A percentile compares a stretch with the other conserved stretches of the same genome.
phyloP scores from a whole-genome alignment of 2,329 filamentous ascomycete genomes.

The Dactylellina leptospora region DNA sequence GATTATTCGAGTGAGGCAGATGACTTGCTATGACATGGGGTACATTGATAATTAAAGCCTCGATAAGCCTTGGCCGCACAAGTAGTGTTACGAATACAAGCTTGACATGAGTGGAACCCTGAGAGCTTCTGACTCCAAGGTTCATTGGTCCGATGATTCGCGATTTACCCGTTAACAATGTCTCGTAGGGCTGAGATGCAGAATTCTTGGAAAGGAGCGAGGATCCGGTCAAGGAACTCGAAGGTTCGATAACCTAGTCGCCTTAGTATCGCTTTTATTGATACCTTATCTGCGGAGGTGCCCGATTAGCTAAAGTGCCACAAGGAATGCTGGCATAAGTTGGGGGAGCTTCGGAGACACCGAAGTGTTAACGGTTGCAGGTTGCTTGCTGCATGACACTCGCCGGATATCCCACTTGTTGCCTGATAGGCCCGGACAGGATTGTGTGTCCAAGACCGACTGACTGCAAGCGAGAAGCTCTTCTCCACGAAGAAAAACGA shows the following conservation, averaged over 20 bases:
- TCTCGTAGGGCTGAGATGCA: slow-evolving; percentile 51
- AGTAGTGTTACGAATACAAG: too few relatives aligned
- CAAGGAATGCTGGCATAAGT: not conserved
- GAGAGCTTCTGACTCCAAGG: not conserved
- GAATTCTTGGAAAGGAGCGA: not conserved
- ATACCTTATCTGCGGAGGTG: not conserved
- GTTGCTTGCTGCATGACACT: slow-evolving; percentile 4
- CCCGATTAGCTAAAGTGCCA: not conserved
- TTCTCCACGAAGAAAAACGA: slow-evolving; percentile 29
- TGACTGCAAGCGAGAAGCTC: slow-evolving; percentile 15
- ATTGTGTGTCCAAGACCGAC: slow-evolving; percentile 4
- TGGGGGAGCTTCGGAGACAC: slow-evolving; percentile 27
- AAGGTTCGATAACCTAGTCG: not conserved
- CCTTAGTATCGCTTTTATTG: not conserved
- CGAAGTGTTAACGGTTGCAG: slow-evolving; percentile 9
- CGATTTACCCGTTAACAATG: slow-evolving; percentile 19
- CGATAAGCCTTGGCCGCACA: too few relatives aligned
- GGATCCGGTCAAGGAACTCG: not conserved
- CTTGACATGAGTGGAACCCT: not conserved
- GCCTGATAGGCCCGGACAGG: not conserved
- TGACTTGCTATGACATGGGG: too few relatives aligned
- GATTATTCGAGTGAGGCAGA: too few relatives aligned
- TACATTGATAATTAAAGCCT: too few relatives aligned
- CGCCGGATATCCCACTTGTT: not conserved
- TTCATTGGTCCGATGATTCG: not conserved